Conservation (phyloP, 2,329 filamentous ascomycete genomes). For the Chalaropsis ovoidea region DNA sequence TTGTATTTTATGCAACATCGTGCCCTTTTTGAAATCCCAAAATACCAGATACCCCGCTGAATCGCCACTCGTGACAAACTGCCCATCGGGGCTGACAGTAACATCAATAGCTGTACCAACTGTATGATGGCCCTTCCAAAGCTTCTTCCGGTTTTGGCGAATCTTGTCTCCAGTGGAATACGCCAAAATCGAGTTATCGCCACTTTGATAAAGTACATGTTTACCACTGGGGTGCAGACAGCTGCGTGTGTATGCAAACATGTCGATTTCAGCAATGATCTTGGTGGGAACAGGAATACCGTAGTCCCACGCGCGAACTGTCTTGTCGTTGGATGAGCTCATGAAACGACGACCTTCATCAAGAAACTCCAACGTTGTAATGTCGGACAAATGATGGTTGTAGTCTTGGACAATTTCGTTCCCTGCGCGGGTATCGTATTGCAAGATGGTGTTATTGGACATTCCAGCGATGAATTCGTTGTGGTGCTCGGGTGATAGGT, state of each 20-base stretch:
- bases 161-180: constrained; percentile 94
- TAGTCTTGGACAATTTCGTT: constrained; percentile 89
- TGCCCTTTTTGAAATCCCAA: constrained; percentile 99
- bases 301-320: constrained; percentile 93
- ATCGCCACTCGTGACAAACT: constrained; percentile 81
- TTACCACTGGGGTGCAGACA: constrained; percentile 80
- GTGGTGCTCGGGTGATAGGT: constrained; percentile 63
- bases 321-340: constrained; percentile 95
- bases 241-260: constrained; percentile 89
- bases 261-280: constrained; percentile 93
- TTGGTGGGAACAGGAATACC: constrained; percentile 98
- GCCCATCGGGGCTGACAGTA: constrained; percentile 78
- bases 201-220: constrained; percentile 85
- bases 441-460: constrained; percentile 98
- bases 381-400: constrained; percentile 92
- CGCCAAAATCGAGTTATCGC: constrained; percentile 93
- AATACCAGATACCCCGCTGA: constrained; percentile 84
- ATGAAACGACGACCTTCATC: constrained; percentile 93
- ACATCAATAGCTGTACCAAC: constrained; percentile 89
- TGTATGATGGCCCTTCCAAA: constrained; percentile 90
- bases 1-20: constrained; percentile 95
- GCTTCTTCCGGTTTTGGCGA: constrained; percentile 94
- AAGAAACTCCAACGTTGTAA: constrained; percentile 96
- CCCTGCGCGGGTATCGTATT: constrained; percentile 76
- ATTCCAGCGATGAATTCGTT: constrained; percentile 93